Percentiles rank a stretch among this genome's conserved stretches.
These are phyloP conservation scores for Cladosporium phlei DNA, from an alignment of 2,329 filamentous ascomycete species.

Conservation along the genomic window DNA sequence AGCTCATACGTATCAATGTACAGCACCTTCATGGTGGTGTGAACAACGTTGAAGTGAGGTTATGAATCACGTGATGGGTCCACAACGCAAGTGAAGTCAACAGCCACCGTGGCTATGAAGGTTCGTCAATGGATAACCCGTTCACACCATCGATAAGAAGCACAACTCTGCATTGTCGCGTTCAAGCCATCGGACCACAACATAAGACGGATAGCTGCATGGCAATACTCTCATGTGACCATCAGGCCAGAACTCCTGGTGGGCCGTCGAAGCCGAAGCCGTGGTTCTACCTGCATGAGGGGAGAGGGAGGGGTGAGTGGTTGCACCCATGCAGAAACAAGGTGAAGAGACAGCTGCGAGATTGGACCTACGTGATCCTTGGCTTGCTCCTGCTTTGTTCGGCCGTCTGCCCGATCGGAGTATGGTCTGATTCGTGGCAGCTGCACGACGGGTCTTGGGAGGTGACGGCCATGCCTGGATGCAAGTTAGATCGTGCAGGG, in stretches of 20 bases:
- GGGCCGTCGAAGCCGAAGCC: not conserved
- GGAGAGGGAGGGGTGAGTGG: not conserved
- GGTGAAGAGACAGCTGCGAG: not conserved
- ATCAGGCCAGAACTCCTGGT: not conserved
- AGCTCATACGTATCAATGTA: not conserved
- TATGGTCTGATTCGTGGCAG: slow-evolving; percentile 4
- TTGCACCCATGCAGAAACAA: not conserved
- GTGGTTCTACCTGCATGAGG: not conserved
- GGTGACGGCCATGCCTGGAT: slow-evolving; percentile 2
- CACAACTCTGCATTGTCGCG: not conserved
- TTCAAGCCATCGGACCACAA: not conserved
- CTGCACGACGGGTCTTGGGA: not conserved
- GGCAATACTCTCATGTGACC: slow-evolving; percentile 4
- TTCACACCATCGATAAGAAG: too few species aligned
- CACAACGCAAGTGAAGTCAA: not conserved
- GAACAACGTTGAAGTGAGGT: not conserved
- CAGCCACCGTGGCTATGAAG: not conserved
- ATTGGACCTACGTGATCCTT: not conserved
- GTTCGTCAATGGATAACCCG: too few species aligned
- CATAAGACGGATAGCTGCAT: slow-evolving; percentile 7
- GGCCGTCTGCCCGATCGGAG: slow-evolving; percentile 2
- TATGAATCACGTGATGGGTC: not conserved
- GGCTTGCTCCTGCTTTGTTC: not conserved
- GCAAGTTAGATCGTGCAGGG: not conserved
- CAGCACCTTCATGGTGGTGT: not conserved